Evolutionary conservation across 2,329 filamentous ascomycete species (phyloP).

Genomic region (Nothophaeocryptopus gaeumannii): DNA sequence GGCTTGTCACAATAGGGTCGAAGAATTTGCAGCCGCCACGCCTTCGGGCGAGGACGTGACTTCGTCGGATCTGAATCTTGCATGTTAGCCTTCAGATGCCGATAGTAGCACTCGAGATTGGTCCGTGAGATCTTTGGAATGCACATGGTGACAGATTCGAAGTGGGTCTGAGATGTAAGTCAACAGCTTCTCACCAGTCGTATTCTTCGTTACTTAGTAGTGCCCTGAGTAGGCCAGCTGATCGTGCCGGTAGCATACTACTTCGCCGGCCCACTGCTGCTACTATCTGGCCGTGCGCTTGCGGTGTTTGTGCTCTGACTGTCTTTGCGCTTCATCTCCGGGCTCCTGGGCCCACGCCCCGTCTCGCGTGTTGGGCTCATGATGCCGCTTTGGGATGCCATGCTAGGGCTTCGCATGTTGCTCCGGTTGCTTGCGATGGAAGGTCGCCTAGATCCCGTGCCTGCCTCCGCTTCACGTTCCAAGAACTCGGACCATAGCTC

Average conservation of each 20-base stretch:
- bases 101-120: too few relatives aligned
- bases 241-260: neutral
- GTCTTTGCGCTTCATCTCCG: constrained; percentile 31
- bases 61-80: too few relatives aligned
- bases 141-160: too few relatives aligned
- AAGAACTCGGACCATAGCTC: constrained; percentile 95
- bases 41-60: too few relatives aligned
- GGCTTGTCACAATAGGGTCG: too few relatives aligned
- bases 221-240: too few relatives aligned
- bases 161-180: too few relatives aligned
- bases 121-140: too few relatives aligned
- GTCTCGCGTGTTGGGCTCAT: constrained; percentile 24
- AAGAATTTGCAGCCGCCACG: too few relatives aligned
- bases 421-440: constrained; percentile 30
- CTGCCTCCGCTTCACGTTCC: constrained; percentile 64
- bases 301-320: constrained; percentile 16
- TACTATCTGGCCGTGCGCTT: constrained; percentile 9
- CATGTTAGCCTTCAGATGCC: too few relatives aligned
- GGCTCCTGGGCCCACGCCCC: constrained; percentile 16
- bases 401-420: constrained; percentile 20
- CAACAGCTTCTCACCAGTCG: too few relatives aligned
- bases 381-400: constrained; percentile 11
- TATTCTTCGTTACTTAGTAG: too few relatives aligned
- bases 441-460: constrained; percentile 26
- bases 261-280: constrained; percentile 11